Base-by-base conservation (phyloP, 306 rosid genomes). In the Dalbergia cochinchinensis region DNA sequence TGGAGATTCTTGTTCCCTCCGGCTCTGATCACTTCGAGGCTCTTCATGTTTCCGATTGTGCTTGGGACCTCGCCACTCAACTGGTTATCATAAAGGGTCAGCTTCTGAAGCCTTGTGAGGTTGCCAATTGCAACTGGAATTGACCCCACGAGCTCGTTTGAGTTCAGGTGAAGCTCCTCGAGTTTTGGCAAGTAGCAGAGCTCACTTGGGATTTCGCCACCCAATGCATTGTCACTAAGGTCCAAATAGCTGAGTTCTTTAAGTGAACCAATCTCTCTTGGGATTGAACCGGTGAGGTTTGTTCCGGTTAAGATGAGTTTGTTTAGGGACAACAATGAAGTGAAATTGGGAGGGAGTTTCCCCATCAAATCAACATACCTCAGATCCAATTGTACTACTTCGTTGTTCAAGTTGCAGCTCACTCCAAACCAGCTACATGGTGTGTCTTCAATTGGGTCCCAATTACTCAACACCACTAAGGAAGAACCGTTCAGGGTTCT, bases 401-500 rank as follows among this genome's bases (percentile, higher is more conserved):
- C 53, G 20, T 60, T 78, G 51, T 85, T 84, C 50, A n/a, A 22
- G 83, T 90, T 90, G 91, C 99, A 95, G 16, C 76, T 75, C 69
- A 95, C 84, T 45, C 98, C 99, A 60, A 73, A 87, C 99, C 99
- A 95, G 47, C 83, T 81, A 73, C 99, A 95, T 66, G 99, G 97
- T 18, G 89, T 86, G 11, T 63, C 83, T 61, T 94, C 82, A 62
- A 65, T 80, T 42, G 91, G 85, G 79, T 90, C 71, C 99, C 99
- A 94, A 64, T 76, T 79, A 45, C 79, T 64, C 78, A 94, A 73
- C 5, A 55, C 78, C 18, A 80, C 90, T 3, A 35, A 50, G 18
- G 94, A 88, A 9, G 94, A 88, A 11, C 95, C 97, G 18, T 85
- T 90, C 45, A 94, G 85, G 81, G 88, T 87, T 63, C 85, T 88